Conservation (phyloP, 2,329 filamentous ascomycete species). For the Talaromyces islandicus region DNA sequence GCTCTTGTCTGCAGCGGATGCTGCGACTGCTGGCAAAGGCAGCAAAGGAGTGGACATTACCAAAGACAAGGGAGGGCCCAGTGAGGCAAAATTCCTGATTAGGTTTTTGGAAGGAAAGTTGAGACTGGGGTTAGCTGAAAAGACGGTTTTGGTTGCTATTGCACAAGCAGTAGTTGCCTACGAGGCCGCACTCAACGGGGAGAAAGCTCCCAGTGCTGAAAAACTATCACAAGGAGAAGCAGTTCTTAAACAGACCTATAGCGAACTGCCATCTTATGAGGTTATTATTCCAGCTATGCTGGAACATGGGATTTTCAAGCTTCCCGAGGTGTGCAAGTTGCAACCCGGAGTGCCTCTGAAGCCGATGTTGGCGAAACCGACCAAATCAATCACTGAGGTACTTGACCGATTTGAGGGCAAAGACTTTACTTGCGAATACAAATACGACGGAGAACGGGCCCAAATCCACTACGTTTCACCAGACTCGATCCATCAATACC, state of each 20-base stretch:
- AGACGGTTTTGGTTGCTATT: slow-evolving; percentile 80
- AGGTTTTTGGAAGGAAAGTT: slow-evolving; percentile 93
- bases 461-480: slow-evolving; percentile 96
- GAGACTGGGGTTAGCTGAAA: slow-evolving; percentile 84
- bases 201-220: slow-evolving; percentile 59
- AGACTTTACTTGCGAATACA: slow-evolving; percentile 96
- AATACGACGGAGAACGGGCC: slow-evolving; percentile 96
- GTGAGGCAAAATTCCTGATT: slow-evolving; percentile 90
- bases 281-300: slow-evolving; percentile 88
- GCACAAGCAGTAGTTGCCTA: slow-evolving; percentile 84
- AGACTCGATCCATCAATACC: slow-evolving; percentile 64
- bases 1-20: slow-evolving; percentile 82
- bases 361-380: slow-evolving; percentile 97
- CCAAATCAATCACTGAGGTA: slow-evolving; percentile 96
- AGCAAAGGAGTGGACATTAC: slow-evolving; percentile 66
- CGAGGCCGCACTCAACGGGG: slow-evolving; percentile 64
- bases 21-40: slow-evolving; percentile 62
- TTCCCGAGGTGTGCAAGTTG: slow-evolving; percentile 81
- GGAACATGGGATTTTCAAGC: slow-evolving; percentile 74
- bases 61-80: slow-evolving; percentile 87
- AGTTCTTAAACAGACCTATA: slow-evolving; percentile 85
- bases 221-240: slow-evolving; percentile 79
- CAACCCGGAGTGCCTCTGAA: slow-evolving; percentile 92
- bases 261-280: slow-evolving; percentile 91
- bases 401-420: slow-evolving; percentile 93